Percentiles rank a stretch among this genome's conserved stretches.
Evolutionary conservation across 2,329 filamentous ascomycete species (phyloP).

Genomic region (Colletotrichum cereale): DNA sequence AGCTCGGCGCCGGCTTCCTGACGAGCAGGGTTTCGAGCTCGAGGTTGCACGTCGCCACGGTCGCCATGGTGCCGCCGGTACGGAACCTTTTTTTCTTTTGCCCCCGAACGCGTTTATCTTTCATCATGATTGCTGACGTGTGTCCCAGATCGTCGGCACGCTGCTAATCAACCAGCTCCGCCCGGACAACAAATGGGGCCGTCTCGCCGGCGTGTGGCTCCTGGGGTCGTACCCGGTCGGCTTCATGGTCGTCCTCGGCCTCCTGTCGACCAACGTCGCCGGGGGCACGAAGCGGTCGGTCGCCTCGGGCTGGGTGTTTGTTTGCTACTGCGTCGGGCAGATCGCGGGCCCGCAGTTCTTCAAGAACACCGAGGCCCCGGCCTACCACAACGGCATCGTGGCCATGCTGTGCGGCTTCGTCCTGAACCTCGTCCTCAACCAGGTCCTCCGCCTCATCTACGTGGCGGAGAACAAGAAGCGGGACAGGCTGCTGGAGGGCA

Average conservation of each 20-base stretch:
- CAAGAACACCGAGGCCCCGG: conserved; percentile 41
- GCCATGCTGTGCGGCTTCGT: conserved; percentile 31
- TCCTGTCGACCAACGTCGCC: conserved; percentile 47
- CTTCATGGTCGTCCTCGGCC: conserved; percentile 36
- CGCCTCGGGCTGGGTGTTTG: conserved; percentile 48
- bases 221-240: conserved; percentile 34
- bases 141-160: conserved; percentile 27
- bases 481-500: conserved; percentile 27
- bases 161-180: conserved; percentile 35
- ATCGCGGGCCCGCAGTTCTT: conserved; percentile 50
- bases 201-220: conserved; percentile 34
- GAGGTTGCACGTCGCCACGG: conserved; percentile 26
- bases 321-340: conserved; percentile 48
- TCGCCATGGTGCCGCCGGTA: conserved; percentile 35
- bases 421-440: conserved; percentile 33
- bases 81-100: background rate
- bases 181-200: conserved; percentile 36
- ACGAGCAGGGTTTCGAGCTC: conserved; percentile 30
- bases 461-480: conserved; percentile 29
- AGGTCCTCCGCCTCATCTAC: conserved; percentile 26
- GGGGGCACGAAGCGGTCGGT: conserved; percentile 47
- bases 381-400: conserved; percentile 36
- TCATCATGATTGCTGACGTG: background rate
- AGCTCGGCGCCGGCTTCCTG: conserved; percentile 29
- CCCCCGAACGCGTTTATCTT: no score